phyloP scores from a whole-genome alignment of 306 rosid species.

The Casuarina cunninghamiana region DNA sequence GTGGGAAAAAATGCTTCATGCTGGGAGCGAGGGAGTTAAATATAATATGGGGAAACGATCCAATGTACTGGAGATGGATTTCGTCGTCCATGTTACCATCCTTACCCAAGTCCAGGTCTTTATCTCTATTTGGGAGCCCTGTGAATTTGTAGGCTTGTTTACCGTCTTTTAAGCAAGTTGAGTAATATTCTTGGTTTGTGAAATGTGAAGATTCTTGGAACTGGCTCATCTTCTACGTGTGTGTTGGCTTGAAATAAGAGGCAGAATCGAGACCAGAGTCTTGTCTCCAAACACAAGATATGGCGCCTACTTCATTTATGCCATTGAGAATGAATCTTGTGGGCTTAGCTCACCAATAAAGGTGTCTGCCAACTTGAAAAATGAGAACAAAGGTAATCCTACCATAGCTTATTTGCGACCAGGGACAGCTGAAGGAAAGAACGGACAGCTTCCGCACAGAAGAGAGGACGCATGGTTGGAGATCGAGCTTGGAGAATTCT shows the following conservation, averaged over 20 bases:
- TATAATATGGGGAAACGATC: not conserved
- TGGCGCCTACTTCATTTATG: not conserved
- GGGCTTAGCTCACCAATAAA: too few relatives aligned
- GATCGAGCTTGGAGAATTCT: too few relatives aligned
- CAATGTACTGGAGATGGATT: not conserved
- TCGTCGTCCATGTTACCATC: not conserved
- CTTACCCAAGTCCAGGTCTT: not conserved
- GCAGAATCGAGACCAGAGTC: not conserved
- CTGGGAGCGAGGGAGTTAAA: not conserved
- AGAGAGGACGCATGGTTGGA: too few relatives aligned
- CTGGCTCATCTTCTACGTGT: not conserved
- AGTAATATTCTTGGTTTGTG: not conserved
- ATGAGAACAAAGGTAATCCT: too few relatives aligned
- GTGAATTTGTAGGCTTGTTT: not conserved
- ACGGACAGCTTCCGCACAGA: too few relatives aligned
- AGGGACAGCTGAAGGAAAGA: too few relatives aligned
- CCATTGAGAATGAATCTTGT: not conserved
- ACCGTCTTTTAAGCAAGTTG: not conserved
- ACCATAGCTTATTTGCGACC: too few relatives aligned
- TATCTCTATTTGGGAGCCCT: not conserved
- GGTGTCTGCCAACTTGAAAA: too few relatives aligned
- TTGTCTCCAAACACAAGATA: conserved; percentile 11
- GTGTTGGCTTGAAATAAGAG: conserved; percentile 12
- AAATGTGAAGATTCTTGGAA: conserved; percentile 6
- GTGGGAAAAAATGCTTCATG: conserved; percentile 4